These are phyloP conservation scores for Hypholoma fasciculare DNA, from an alignment of 768 basidiomycete genomes.

Conservation along the genomic window DNA sequence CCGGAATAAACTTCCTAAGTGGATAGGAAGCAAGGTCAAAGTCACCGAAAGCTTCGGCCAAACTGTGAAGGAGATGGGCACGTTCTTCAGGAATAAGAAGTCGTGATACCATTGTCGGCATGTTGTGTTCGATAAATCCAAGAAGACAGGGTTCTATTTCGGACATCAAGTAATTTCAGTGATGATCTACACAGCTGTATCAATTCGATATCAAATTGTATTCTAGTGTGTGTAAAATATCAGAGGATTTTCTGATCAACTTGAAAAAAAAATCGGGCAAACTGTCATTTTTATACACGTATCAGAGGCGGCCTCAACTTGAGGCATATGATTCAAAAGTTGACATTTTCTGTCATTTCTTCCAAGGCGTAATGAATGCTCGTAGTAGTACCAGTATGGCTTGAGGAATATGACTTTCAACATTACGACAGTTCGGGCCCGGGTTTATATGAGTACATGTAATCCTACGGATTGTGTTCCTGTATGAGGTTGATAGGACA, in stretches of 20 bases:
- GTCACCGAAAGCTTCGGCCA: slow-evolving; percentile 70
- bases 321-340: too few relatives aligned
- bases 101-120: not conserved
- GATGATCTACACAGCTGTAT: not conserved
- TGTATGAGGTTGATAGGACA: too few relatives aligned
- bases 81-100: slow-evolving; percentile 67
- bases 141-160: not conserved
- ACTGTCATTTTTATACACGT: not conserved
- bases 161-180: too few relatives aligned
- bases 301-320: too few relatives aligned
- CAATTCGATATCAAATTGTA: not conserved
- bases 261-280: not conserved
- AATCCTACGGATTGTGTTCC: too few relatives aligned
- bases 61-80: slow-evolving; percentile 63
- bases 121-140: not conserved
- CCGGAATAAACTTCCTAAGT: slow-evolving; percentile 80
- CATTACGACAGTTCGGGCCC: too few relatives aligned
- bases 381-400: too few relatives aligned
- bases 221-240: not conserved
- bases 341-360: too few relatives aligned
- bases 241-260: not conserved
- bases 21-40: slow-evolving; percentile 72
- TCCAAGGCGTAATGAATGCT: too few relatives aligned
- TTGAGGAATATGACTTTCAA: too few relatives aligned
- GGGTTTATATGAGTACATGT: too few relatives aligned